A percentile compares a stretch with the other conserved stretches of the same genome.
These are phyloP conservation scores for Begonia peltatifolia DNA, from an alignment of 306 rosid genomes.

Conservation along the genomic window DNA sequence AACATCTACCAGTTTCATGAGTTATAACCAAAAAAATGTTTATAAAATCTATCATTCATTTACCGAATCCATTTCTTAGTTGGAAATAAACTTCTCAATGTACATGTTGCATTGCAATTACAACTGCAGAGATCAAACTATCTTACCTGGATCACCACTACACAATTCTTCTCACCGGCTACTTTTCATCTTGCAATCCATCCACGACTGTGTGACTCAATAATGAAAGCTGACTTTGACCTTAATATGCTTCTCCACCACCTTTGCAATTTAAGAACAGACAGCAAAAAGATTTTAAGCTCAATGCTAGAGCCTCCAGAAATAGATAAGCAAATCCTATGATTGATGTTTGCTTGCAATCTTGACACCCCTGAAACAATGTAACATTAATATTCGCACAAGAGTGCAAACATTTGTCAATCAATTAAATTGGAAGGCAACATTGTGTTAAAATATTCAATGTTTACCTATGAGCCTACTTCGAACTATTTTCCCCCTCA, in stretches of 20 bases:
- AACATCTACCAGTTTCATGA: too few species aligned
- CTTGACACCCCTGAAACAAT: constrained; percentile 30
- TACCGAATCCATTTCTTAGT: too few species aligned
- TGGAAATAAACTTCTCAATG: too few species aligned
- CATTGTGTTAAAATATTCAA: too few species aligned
- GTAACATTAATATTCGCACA: too few species aligned
- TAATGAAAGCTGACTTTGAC: constrained; percentile 35
- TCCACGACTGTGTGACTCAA: constrained; percentile 62
- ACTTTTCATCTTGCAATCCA: constrained; percentile 51
- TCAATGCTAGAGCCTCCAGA: constrained; percentile 27
- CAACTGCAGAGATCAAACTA: neutral
- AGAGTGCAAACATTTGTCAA: too few species aligned
- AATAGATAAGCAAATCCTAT: constrained; percentile 7
- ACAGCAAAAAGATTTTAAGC: constrained; percentile 25
- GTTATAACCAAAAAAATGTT: too few species aligned
- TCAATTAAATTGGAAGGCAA: too few species aligned
- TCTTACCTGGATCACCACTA: constrained; percentile 59
- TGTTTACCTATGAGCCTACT: constrained; percentile 49
- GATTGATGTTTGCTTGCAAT: constrained; percentile 10
- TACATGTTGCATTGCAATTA: too few species aligned
- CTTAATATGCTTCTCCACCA: constrained; percentile 61
- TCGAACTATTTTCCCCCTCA: constrained; percentile 53
- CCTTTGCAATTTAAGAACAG: constrained; percentile 61
- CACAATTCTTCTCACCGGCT: constrained; percentile 22
- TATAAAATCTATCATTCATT: too few species aligned